Conservation (phyloP, 371 early-diverging fungal genomes). For the Apophysomyces elegans region DNA sequence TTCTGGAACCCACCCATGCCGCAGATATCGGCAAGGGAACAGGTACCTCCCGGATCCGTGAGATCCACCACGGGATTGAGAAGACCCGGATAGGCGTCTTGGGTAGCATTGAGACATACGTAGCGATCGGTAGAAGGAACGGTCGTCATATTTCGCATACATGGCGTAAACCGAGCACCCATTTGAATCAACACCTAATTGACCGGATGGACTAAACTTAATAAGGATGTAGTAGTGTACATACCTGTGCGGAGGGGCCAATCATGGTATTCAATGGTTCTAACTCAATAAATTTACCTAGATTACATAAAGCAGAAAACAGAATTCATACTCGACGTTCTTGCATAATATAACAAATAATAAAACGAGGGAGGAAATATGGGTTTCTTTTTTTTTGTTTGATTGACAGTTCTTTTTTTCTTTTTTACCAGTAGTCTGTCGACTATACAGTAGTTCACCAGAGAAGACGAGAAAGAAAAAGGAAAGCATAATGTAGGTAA, state of each 20-base stretch:
- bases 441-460: constrained; percentile 26
- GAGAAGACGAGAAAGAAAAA: constrained; percentile 26
- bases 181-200: constrained; percentile 41
- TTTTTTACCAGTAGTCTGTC: constrained; percentile 22
- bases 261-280: constrained; percentile 32
- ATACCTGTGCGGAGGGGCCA: constrained; percentile 28
- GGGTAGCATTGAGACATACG: constrained; percentile 28
- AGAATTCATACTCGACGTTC: neutral
- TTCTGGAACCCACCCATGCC: constrained; percentile 47
- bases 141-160: constrained; percentile 49
- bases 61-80: constrained; percentile 22
- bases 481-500: constrained; percentile 22
- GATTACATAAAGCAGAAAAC: neutral
- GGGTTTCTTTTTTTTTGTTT: neutral
- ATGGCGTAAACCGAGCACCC: constrained; percentile 58
- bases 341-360: neutral
- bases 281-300: constrained; percentile 32
- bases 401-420: neutral
- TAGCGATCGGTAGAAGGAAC: constrained; percentile 32
- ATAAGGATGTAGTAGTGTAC: neutral
- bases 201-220: neutral
- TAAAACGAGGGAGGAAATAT: neutral
- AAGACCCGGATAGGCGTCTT: constrained; percentile 1
- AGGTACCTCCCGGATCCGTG: constrained; percentile 21
- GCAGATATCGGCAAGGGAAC: constrained; percentile 52